phyloP scores from a whole-genome alignment of 1,284 basidiomycete genomes.

The Schizopora paradoxa region DNA sequence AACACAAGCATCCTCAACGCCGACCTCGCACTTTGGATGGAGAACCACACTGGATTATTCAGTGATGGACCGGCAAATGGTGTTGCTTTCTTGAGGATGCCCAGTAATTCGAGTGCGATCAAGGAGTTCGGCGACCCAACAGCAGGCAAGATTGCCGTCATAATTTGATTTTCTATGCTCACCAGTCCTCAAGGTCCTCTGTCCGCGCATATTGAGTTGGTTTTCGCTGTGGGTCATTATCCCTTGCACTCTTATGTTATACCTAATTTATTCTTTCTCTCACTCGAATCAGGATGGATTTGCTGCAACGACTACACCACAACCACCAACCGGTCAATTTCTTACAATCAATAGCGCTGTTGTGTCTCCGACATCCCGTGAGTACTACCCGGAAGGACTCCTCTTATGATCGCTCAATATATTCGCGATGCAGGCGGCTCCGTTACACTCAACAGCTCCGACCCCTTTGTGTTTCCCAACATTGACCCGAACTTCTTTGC shows the following conservation, averaged over 20 bases:
- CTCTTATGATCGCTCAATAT: not conserved
- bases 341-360: not conserved
- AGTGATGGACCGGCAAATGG: conserved; percentile 19
- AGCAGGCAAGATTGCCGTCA: conserved; percentile 11
- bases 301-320: not conserved
- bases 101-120: conserved; percentile 17
- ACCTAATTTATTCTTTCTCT: not conserved
- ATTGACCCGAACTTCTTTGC: conserved; percentile 22
- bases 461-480: conserved; percentile 21
- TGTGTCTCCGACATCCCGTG: conserved; percentile 7
- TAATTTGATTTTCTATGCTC: too few relatives aligned
- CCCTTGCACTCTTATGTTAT: conserved; percentile 12
- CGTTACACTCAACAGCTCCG: conserved; percentile 18
- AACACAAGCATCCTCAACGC: conserved; percentile 18
- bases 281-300: not conserved
- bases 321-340: not conserved
- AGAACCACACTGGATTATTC: conserved; percentile 18
- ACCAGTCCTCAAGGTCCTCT: conserved; percentile 14
- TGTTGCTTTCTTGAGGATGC: conserved; percentile 20
- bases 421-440: conserved; percentile 21
- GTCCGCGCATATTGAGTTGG: conserved; percentile 24
- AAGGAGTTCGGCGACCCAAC: conserved; percentile 19
- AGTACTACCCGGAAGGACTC: not conserved
- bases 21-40: conserved; percentile 20
- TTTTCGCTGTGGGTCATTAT: not conserved